Evolutionary conservation across 306 rosid genomes (phyloP).

Genomic region (Vigna nakashimae): DNA sequence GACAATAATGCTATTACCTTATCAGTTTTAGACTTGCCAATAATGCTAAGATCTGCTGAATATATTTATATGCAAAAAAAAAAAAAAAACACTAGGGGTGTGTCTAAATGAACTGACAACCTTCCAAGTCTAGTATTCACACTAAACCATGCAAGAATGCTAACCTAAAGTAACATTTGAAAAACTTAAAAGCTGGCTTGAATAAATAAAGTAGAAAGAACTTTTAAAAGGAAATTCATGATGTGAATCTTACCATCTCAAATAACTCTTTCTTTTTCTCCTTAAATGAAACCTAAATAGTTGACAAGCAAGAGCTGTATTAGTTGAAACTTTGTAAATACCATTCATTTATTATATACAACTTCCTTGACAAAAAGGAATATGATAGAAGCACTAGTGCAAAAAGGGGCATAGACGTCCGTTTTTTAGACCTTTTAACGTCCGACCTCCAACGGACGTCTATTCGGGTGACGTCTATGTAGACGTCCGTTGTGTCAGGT

Average conservation of each 20-base stretch:
- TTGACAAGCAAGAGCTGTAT: constrained; percentile 38
- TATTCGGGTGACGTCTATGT: too few relatives aligned
- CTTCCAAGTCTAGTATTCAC: too few relatives aligned
- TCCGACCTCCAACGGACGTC: too few relatives aligned
- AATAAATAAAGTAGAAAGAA: constrained; percentile 31
- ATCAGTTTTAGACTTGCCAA: constrained; percentile 93
- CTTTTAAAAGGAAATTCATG: too few relatives aligned
- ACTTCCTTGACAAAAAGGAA: constrained; percentile 35
- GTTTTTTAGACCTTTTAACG: too few relatives aligned
- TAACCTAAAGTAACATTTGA: too few relatives aligned
- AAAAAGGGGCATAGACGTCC: too few relatives aligned
- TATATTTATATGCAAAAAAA: constrained; percentile 29
- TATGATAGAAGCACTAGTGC: too few relatives aligned
- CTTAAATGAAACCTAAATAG: constrained; percentile 80
- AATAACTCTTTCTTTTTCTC: constrained; percentile 91
- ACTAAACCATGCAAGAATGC: too few relatives aligned
- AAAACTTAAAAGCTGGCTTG: constrained; percentile 44
- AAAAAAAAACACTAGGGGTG: too few relatives aligned
- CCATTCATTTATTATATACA: constrained; percentile 5
- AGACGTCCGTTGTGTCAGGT: too few relatives aligned
- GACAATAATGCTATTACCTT: constrained; percentile 63
- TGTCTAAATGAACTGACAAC: too few relatives aligned
- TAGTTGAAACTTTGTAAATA: constrained; percentile 43
- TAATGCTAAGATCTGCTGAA: constrained; percentile 87
- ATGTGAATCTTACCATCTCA: constrained; percentile 73